A percentile compares a stretch with the other conserved stretches of the same genome.
These are phyloP conservation scores for Purshia tridentata DNA, from an alignment of 306 rosid species.

Conservation along the genomic window DNA sequence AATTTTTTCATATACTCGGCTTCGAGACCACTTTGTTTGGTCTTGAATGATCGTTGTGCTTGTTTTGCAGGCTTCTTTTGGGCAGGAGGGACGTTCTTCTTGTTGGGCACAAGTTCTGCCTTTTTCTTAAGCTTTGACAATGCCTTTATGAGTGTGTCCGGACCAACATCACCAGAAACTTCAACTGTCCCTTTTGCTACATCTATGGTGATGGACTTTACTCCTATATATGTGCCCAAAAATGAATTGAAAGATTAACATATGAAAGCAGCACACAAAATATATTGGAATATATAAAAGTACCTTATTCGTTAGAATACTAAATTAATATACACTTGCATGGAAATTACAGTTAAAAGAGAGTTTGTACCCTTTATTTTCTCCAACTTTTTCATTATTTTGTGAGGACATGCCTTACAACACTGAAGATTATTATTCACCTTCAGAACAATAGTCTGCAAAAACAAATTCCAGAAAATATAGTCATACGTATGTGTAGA, in stretches of 20 bases:
- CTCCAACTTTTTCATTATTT: slow-evolving; percentile 4
- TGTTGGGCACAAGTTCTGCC: background rate
- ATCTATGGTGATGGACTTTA: slow-evolving; percentile 1
- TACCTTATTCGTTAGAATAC: no score
- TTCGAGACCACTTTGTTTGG: no score
- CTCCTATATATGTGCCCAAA: background rate
- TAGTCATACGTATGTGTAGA: background rate
- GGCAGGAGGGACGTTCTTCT: background rate
- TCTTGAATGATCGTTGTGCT: background rate
- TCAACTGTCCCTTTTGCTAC: background rate
- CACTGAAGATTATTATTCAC: background rate
- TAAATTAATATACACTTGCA: background rate
- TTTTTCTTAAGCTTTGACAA: slow-evolving; percentile 3
- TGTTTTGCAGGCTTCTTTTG: slow-evolving; percentile 1
- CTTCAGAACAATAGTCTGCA: slow-evolving; percentile 6
- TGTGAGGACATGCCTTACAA: background rate
- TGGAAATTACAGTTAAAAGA: no score
- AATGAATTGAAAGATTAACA: background rate
- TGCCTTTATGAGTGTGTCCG: background rate
- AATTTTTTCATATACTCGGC: background rate
- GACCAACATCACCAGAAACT: background rate
- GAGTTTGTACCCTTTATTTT: slow-evolving; percentile 3
- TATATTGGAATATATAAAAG: background rate
- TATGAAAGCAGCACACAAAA: background rate
- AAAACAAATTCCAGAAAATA: background rate